phyloP scores from a whole-genome alignment of 2,329 filamentous ascomycete genomes.

The Alternaria sp. region DNA sequence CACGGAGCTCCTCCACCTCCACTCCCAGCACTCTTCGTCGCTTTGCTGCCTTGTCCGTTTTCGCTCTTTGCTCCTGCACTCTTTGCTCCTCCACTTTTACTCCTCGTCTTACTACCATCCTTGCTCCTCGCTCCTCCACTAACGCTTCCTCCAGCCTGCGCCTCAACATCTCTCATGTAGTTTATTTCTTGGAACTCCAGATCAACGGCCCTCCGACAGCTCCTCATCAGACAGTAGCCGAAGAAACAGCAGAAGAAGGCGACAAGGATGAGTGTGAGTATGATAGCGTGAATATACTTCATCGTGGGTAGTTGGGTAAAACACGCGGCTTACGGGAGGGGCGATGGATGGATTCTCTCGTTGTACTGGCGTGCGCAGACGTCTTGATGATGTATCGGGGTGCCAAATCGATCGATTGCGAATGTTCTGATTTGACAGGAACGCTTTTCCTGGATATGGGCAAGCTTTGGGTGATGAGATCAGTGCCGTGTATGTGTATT shows the following conservation, averaged over 20 bases:
- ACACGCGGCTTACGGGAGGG: not conserved
- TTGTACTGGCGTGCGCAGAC: not conserved
- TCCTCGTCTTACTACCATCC: not conserved
- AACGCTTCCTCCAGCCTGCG: not conserved
- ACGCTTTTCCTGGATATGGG: not conserved
- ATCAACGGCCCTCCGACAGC: conserved; percentile 25
- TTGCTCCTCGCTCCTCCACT: not conserved
- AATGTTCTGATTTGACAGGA: not conserved
- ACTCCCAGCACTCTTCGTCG: not conserved
- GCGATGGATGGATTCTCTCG: not conserved
- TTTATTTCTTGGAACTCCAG: conserved; percentile 23
- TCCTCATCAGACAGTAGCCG: conserved; percentile 25
- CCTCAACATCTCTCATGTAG: conserved; percentile 13
- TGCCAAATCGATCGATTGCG: not conserved
- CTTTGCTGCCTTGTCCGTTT: not conserved
- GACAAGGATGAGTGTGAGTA: conserved; percentile 25
- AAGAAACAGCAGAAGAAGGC: conserved; percentile 26
- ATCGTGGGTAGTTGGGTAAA: not conserved
- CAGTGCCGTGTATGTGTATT: not conserved
- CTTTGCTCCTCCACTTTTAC: not conserved
- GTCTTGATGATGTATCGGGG: not conserved
- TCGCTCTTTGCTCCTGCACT: not conserved
- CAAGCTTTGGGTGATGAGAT: not conserved
- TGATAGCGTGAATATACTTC: conserved; percentile 23
- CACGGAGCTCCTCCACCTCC: not conserved